Conservation (phyloP, 2,329 filamentous ascomycete species). For the Chalaropsis ovoidea region DNA sequence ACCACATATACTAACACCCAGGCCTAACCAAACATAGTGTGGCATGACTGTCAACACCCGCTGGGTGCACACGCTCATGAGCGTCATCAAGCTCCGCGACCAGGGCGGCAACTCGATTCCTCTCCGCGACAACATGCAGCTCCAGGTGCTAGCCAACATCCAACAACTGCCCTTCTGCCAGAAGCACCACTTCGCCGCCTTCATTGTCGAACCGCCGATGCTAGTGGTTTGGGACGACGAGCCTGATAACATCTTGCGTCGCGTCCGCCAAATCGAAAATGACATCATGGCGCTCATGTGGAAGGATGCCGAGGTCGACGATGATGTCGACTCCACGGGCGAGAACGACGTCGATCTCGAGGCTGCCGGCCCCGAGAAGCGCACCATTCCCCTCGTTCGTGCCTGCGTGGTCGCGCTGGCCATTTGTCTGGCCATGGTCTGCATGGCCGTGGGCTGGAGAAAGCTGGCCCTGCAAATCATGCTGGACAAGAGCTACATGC, state of each 20-base stretch:
- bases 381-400: conserved; percentile 46
- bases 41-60: conserved; percentile 59
- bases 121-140: conserved; percentile 45
- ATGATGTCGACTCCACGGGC: conserved; percentile 26
- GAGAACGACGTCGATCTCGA: conserved; percentile 40
- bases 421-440: conserved; percentile 42
- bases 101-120: conserved; percentile 44
- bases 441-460: conserved; percentile 48
- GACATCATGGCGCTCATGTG: conserved; percentile 51
- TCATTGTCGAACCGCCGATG: conserved; percentile 48
- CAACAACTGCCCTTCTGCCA: conserved; percentile 48
- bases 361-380: conserved; percentile 35
- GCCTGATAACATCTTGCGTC: conserved; percentile 44
- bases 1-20: conserved; percentile 7
- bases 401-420: conserved; percentile 45
- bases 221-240: conserved; percentile 57
- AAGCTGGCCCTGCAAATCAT: conserved; percentile 45
- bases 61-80: conserved; percentile 51
- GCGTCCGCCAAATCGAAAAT: conserved; percentile 43
- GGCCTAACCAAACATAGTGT: conserved; percentile 36
- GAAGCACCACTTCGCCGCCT: conserved; percentile 57
- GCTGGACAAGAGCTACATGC: conserved; percentile 44
- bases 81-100: conserved; percentile 35
- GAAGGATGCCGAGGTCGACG: conserved; percentile 37
- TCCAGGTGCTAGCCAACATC: conserved; percentile 53